phyloP scores from a whole-genome alignment of 2,329 filamentous ascomycete genomes.

The Apiospora pterosperma region DNA sequence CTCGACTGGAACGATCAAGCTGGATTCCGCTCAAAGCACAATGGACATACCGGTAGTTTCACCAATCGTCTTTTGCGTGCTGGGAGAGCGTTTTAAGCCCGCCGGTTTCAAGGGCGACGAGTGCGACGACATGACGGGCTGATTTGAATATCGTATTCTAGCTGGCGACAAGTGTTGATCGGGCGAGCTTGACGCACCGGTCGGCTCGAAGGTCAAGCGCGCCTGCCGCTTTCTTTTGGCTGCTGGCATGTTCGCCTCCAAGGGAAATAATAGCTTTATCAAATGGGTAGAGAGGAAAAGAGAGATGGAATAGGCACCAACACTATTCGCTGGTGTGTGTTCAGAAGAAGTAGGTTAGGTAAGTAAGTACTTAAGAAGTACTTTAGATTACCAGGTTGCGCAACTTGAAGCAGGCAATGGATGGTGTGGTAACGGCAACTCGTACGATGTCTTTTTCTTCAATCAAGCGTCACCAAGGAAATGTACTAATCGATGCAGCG shows the following conservation, averaged over 20 bases:
- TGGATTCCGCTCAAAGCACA: neutral
- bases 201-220: slow-evolving; percentile 28
- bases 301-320: neutral
- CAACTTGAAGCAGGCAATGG: neutral
- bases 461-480: neutral
- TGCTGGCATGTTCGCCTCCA: slow-evolving; percentile 6
- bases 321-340: neutral
- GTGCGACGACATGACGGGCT: slow-evolving; percentile 11
- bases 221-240: slow-evolving; percentile 23
- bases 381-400: neutral
- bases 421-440: neutral
- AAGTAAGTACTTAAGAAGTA: no score
- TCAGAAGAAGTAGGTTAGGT: no score
- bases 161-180: slow-evolving; percentile 20
- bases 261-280: neutral
- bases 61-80: neutral
- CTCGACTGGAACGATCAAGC: neutral
- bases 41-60: neutral
- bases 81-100: slow-evolving; percentile 9
- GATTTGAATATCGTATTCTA: slow-evolving; percentile 23
- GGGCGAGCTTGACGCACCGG: slow-evolving; percentile 17
- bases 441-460: neutral
- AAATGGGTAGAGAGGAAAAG: neutral
- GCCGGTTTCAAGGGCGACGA: slow-evolving; percentile 6
- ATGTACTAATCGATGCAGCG: neutral